Conservation (phyloP, 2,329 filamentous ascomycete species). For the Phaeosphaeriaceae sp. region DNA sequence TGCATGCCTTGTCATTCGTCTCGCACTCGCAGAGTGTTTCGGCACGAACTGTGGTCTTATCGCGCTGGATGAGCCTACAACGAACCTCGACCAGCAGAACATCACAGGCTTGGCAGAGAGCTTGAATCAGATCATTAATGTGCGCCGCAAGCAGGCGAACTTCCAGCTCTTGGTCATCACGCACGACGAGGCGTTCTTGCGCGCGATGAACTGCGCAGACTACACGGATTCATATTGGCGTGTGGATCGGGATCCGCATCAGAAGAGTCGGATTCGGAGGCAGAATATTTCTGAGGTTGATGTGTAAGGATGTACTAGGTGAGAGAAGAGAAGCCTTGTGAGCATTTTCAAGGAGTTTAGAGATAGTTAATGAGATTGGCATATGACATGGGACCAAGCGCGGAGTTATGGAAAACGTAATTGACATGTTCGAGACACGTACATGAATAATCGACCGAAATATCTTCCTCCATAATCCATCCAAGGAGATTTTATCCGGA, state of each 20-base stretch:
- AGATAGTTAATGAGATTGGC: background rate
- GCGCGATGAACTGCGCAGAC: slow-evolving; percentile 91
- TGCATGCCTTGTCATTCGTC: slow-evolving; percentile 94
- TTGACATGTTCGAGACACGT: no score
- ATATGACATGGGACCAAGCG: background rate
- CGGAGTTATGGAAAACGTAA: background rate
- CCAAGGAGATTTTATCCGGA: no score
- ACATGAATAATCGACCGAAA: background rate
- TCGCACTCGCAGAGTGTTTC: slow-evolving; percentile 95
- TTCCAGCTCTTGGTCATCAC: slow-evolving; percentile 99
- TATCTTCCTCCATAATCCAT: background rate
- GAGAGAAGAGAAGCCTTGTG: background rate
- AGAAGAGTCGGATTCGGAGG: slow-evolving; percentile 86
- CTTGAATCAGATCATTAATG: slow-evolving; percentile 85
- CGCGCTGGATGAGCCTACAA: slow-evolving; percentile 95
- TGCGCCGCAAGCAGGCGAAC: slow-evolving; percentile 84
- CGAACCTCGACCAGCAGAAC: slow-evolving; percentile 94
- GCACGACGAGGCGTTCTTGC: slow-evolving; percentile 95
- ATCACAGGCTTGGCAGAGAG: slow-evolving; percentile 87
- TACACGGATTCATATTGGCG: slow-evolving; percentile 93
- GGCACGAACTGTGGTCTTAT: slow-evolving; percentile 95
- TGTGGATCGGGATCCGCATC: slow-evolving; percentile 80
- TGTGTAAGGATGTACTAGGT: background rate
- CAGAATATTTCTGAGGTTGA: slow-evolving; percentile 54
- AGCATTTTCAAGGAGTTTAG: background rate